Base-by-base conservation (phyloP, 2,329 filamentous ascomycete species). In the Pseudonectria buxi region DNA sequence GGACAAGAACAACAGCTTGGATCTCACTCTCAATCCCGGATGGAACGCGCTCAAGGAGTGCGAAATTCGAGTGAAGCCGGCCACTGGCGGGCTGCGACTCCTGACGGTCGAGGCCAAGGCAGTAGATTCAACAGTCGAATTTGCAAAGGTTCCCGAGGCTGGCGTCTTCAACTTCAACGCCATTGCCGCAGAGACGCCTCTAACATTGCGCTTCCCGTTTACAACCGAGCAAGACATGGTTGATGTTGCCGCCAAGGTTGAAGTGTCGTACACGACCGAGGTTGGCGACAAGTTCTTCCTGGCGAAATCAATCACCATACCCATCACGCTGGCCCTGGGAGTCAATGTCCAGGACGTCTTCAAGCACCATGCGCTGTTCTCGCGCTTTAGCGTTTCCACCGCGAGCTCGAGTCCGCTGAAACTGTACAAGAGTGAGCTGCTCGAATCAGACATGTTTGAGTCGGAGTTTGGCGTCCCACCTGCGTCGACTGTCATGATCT, bases 321-420 rank as follows among this genome's bases (percentile, higher is more conserved):
- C 81, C 3, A 82, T 92, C 2, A 74, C 83, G 1, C 68, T 98
- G 4, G 86, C 87, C 0, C 71, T 98, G 4, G 89, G 90, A 3
- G 92, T 98, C 43, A 96, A 96, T 46, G 92, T 98, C 6, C 89
- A 96, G 52, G 92, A 98, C 50, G 78, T 94, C 18, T 96, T 96
- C 68, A 94, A 95, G 56, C 78, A 86, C 44, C 67, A 79, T 7
- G 72, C 78, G 0, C 70, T 96, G 0, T 92, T 92, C 54, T 95
- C 89, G 0, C 82, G 83, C 9, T 98, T 98, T 57, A 94, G 86
- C 11, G 82, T 98, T 34, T 88, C 86, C 10, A 88, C 89, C 0
- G 83, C 86, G 1, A 86, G 73, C 37, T 59, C 75, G 15, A 80
- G 82, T 22, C 92, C 92, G 0, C 59, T 96, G 9, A 75, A 83